Conservation (phyloP, 129 eudicot genomes). For the Silybum marianum region DNA sequence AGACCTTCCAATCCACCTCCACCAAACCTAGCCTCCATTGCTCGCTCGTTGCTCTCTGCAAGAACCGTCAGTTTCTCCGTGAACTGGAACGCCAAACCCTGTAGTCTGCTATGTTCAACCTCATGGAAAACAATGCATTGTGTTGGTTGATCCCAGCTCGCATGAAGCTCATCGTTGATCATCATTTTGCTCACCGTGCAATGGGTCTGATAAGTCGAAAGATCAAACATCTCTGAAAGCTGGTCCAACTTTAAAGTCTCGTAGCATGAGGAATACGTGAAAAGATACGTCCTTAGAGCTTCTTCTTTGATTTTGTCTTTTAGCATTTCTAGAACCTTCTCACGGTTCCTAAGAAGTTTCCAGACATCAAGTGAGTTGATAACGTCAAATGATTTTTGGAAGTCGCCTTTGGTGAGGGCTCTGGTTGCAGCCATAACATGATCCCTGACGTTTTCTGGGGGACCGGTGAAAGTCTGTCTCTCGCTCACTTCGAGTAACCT, state of each 20-base stretch:
- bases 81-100: constrained; percentile 70
- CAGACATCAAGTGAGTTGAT: constrained; percentile 82
- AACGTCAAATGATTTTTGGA: constrained; percentile 61
- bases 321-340: constrained; percentile 64
- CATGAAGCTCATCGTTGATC: constrained; percentile 78
- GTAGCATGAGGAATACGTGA: constrained; percentile 57
- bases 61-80: constrained; percentile 67
- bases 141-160: constrained; percentile 80
- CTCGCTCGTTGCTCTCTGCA: constrained; percentile 72
- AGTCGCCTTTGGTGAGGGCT: constrained; percentile 82
- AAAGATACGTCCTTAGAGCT: constrained; percentile 74
- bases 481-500: constrained; percentile 67
- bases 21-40: constrained; percentile 62
- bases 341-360: constrained; percentile 60
- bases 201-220: constrained; percentile 56
- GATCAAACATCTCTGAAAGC: constrained; percentile 77
- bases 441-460: constrained; percentile 86
- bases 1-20: constrained; percentile 63
- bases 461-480: constrained; percentile 72
- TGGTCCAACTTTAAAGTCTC: constrained; percentile 60
- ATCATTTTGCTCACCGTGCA: constrained; percentile 79
- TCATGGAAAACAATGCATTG: constrained; percentile 72
- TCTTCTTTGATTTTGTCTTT: constrained; percentile 78
- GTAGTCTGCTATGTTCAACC: constrained; percentile 66
- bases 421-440: constrained; percentile 84